These are phyloP conservation scores for Aphanomyces cochlioides DNA, from an alignment of 352 stramenopile species.

Conservation along the genomic window DNA sequence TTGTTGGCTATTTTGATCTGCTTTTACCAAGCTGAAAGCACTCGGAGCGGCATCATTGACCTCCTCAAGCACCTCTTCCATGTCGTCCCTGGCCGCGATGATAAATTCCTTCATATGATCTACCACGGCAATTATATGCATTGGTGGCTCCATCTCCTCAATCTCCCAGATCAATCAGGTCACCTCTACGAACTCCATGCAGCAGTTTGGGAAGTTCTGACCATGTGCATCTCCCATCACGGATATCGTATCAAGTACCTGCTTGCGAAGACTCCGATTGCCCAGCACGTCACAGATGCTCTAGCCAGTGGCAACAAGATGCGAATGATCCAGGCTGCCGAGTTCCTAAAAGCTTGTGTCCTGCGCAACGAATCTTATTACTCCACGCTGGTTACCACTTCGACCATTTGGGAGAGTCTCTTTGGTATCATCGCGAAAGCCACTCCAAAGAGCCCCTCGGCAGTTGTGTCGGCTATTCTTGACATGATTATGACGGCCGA, in stretches of 20 bases:
- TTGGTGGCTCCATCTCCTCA: constrained; percentile 77
- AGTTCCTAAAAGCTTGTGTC: constrained; percentile 73
- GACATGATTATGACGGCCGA: constrained; percentile 45
- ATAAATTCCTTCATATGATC: constrained; percentile 83
- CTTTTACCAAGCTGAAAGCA: constrained; percentile 15
- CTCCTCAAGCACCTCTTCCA: constrained; percentile 30
- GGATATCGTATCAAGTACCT: constrained; percentile 86
- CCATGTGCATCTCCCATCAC: constrained; percentile 81
- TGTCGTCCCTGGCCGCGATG: constrained; percentile 45
- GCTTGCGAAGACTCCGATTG: constrained; percentile 73
- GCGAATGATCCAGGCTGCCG: constrained; percentile 76
- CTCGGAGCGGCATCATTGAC: constrained; percentile 23
- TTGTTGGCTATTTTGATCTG: constrained; percentile 19
- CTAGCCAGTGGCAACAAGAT: constrained; percentile 79
- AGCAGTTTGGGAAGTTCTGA: constrained; percentile 79
- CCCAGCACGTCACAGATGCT: constrained; percentile 67
- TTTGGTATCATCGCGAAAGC: constrained; percentile 51
- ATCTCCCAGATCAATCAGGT: constrained; percentile 41
- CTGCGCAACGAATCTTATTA: constrained; percentile 75
- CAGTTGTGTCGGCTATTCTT: constrained; percentile 66
- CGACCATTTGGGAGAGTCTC: constrained; percentile 59
- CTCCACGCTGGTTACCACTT: constrained; percentile 73
- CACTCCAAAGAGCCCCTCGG: constrained; percentile 46
- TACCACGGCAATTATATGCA: constrained; percentile 83
- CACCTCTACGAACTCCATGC: constrained; percentile 73